Evolutionary conservation across 129 eudicot genomes (phyloP).

Genomic region (Kitagawia praeruptora): DNA sequence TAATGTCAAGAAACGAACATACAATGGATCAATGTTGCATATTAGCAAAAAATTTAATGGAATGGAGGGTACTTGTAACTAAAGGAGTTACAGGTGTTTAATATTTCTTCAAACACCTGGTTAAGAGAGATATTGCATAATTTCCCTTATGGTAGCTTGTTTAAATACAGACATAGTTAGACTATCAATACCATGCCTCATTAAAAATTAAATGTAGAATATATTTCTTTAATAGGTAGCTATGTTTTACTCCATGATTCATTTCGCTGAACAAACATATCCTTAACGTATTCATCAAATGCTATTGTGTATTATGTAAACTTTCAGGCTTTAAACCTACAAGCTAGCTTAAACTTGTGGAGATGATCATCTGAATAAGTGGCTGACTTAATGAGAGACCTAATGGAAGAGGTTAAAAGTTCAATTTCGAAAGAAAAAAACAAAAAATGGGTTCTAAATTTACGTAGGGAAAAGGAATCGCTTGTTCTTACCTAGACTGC

Average conservation of each 20-base stretch:
- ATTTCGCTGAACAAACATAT: not conserved
- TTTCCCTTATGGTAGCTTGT: not conserved
- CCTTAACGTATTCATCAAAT: not conserved
- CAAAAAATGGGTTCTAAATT: not conserved
- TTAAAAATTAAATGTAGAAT: not conserved
- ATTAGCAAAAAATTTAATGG: too few relatives aligned
- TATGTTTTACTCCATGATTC: not conserved
- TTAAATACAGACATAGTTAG: not conserved
- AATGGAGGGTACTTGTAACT: not conserved
- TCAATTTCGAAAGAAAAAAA: not conserved
- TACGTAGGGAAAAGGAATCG: not conserved
- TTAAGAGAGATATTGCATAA: not conserved
- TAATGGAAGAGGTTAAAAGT: not conserved
- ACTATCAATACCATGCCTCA: not conserved
- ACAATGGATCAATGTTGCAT: not conserved
- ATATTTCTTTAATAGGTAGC: not conserved
- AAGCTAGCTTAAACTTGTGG: not conserved
- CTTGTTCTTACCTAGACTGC: constrained; percentile 57
- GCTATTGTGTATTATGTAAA: not conserved
- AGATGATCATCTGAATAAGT: not conserved
- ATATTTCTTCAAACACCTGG: not conserved
- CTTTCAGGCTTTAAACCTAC: not conserved
- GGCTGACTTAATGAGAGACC: not conserved
- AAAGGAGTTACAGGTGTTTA: not conserved
- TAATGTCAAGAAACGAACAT: not conserved